Evolutionary conservation across 805 yeast species (phyloP).

Genomic region (Priceomyces carsonii): DNA sequence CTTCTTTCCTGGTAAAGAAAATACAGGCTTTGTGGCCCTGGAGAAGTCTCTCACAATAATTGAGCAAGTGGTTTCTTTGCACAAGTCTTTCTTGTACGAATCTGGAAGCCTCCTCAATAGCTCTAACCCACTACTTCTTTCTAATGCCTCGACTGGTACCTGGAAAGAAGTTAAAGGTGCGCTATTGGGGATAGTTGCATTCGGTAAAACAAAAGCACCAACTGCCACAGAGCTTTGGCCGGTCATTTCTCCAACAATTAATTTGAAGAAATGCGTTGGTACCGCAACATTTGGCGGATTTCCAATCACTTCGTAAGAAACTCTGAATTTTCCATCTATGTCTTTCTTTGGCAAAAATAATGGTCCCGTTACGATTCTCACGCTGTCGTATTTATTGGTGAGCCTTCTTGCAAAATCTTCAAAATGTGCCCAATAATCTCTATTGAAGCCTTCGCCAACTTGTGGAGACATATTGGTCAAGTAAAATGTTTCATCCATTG

Average conservation of each 20-base stretch:
- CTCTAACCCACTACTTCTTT: slow-evolving; percentile 82
- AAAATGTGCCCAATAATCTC: slow-evolving; percentile 97
- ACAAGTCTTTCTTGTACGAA: slow-evolving; percentile 54
- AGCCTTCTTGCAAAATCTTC: slow-evolving; percentile 85
- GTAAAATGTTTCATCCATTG: slow-evolving; percentile 93
- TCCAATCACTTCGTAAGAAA: slow-evolving; percentile 89
- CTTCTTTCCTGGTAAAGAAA: too few species aligned
- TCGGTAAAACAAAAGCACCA: slow-evolving; percentile 94
- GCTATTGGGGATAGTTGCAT: slow-evolving; percentile 71
- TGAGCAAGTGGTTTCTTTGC: slow-evolving; percentile 78
- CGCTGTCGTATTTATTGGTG: slow-evolving; percentile 68
- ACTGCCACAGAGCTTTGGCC: slow-evolving; percentile 55
- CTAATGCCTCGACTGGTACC: slow-evolving; percentile 89
- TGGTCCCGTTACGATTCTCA: slow-evolving; percentile 92
- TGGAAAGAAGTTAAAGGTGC: slow-evolving; percentile 73
- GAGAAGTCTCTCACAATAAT: slow-evolving; percentile 80
- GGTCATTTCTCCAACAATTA: slow-evolving; percentile 76
- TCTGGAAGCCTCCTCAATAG: slow-evolving; percentile 70
- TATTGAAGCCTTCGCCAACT: slow-evolving; percentile 95
- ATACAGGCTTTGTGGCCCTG: slow-evolving; percentile 25
- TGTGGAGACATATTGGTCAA: slow-evolving; percentile 94
- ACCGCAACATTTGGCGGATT: slow-evolving; percentile 96
- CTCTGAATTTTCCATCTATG: slow-evolving; percentile 83
- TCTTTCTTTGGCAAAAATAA: slow-evolving; percentile 78
- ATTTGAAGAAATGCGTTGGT: slow-evolving; percentile 94